These are phyloP conservation scores for Ceriops zippeliana DNA, from an alignment of 345 rosid genomes.

Conservation along the genomic window DNA sequence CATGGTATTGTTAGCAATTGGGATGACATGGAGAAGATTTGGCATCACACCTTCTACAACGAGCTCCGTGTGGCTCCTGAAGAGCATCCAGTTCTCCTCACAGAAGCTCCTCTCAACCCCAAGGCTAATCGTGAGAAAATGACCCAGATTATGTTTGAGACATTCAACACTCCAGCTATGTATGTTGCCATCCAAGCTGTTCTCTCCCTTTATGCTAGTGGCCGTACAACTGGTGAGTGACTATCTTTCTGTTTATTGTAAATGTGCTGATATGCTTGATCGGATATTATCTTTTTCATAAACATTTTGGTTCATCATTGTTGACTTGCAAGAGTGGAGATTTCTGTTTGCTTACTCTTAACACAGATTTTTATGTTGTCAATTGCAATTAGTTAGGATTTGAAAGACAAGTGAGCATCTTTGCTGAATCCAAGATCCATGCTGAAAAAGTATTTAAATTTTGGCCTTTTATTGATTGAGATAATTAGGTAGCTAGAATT, in stretches of 20 bases:
- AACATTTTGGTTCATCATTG: too few species aligned
- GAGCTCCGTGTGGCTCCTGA: conserved; percentile 80
- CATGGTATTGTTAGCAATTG: conserved; percentile 62
- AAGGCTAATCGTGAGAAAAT: conserved; percentile 80
- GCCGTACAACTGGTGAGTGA: conserved; percentile 65
- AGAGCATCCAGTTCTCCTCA: conserved; percentile 70
- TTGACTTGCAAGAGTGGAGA: too few species aligned
- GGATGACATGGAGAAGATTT: conserved; percentile 68
- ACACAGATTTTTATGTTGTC: neutral
- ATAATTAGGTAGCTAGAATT: neutral
- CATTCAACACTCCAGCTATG: conserved; percentile 60
- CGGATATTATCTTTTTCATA: too few species aligned
- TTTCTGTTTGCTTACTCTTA: too few species aligned
- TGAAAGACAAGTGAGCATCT: neutral
- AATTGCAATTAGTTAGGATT: neutral
- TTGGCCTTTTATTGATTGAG: neutral
- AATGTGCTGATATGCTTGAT: too few species aligned
- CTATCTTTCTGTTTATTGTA: too few species aligned
- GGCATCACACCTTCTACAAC: conserved; percentile 58
- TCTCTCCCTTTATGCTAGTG: conserved; percentile 72
- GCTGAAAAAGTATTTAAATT: neutral
- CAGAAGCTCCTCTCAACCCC: conserved; percentile 75
- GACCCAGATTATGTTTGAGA: conserved; percentile 63
- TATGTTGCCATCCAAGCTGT: conserved; percentile 61
- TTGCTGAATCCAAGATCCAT: neutral